Base-by-base conservation (phyloP, 2,329 filamentous ascomycete species). In the Endoconidiophora polonica region DNA sequence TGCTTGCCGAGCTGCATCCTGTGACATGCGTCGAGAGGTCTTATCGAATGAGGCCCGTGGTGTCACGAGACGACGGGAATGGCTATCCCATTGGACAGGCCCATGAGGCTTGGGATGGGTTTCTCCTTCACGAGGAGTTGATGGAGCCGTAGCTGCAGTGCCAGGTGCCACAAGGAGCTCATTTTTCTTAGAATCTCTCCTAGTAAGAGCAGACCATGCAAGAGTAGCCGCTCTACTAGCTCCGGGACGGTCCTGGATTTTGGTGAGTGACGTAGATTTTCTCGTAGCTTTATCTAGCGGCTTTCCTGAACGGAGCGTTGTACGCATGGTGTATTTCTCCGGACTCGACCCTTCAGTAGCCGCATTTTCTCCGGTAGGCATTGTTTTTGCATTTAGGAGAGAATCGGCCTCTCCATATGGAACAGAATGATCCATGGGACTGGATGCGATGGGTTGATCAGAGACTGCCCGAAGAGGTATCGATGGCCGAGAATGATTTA, bases 141-240 rank as follows among this genome's bases (percentile, higher is more conserved):
- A 55, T 38, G 48, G 48, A 16, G 56, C 48, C 1, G 48, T 56
- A 29, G 59, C 52, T 12, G 55, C 45, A 40, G 55, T 50, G 24
- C 23, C 58, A 53, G 22, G 55, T 53, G 9, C 48, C 48, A 9
- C 63, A 60, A 12, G 60, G 18, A 44, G 40, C 20, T 37, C 29
- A 33, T 24, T 22, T 23, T 36, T 71, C 67, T 54, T 33, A 33
- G 29, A 33, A 33, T 33, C 29, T 33, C 61, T 63, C 3, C 66
- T 62, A 10, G 65, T 64, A 12, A 54, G 22, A n/a, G 43, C 26
- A 1, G 53, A 37, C 77, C 79, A 83, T 29, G 79, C 79, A 48
- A 81, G 59, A 2, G 74, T 76, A 23, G 79, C 79, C 39, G 79
- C 79, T 58, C 77, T 79, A 60, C 71, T 80, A 10, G 77, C 71